Conservation (phyloP, 148 eudicot species). For the Fagopyrum homotropicum region DNA sequence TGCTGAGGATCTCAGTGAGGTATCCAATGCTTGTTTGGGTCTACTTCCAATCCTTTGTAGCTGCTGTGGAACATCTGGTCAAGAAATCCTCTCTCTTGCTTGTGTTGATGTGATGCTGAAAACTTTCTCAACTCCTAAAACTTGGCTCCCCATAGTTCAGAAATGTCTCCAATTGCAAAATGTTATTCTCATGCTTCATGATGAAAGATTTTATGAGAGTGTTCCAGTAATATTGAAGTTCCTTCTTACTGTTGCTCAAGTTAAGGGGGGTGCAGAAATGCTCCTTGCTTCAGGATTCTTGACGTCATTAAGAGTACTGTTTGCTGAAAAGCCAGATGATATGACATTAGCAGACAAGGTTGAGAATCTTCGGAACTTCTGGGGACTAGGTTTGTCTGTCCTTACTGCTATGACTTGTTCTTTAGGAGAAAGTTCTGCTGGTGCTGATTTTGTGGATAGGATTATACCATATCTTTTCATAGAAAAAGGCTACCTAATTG, state of each 20-base stretch:
- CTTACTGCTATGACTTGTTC: conserved; percentile 66
- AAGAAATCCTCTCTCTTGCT: conserved; percentile 52
- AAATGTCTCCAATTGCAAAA: conserved; percentile 61
- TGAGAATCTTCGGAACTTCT: conserved; percentile 52
- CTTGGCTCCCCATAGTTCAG: conserved; percentile 83
- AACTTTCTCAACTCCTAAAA: conserved; percentile 43
- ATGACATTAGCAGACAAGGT: conserved; percentile 22
- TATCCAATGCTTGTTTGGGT: conserved; percentile 52
- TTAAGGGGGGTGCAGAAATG: conserved; percentile 74
- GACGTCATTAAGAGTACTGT: conserved; percentile 43
- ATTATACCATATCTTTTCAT: conserved; percentile 56
- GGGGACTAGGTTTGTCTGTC: conserved; percentile 83
- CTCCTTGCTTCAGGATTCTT: conserved; percentile 67
- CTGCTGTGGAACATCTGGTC: conserved; percentile 49
- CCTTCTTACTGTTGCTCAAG: conserved; percentile 70
- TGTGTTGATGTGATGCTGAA: conserved; percentile 56
- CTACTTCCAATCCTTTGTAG: conserved; percentile 74
- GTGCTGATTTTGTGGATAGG: conserved; percentile 52
- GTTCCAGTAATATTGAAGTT: conserved; percentile 60
- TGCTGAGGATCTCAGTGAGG: conserved; percentile 36
- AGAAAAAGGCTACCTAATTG: conserved; percentile 56
- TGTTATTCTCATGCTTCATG: conserved; percentile 60
- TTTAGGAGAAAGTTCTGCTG: conserved; percentile 49
- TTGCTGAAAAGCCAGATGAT: conserved; percentile 39
- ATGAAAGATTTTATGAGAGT: conserved; percentile 26